These are phyloP conservation scores for Aspergillus cejpii DNA, from an alignment of 2,329 filamentous ascomycete genomes.

Conservation along the genomic window DNA sequence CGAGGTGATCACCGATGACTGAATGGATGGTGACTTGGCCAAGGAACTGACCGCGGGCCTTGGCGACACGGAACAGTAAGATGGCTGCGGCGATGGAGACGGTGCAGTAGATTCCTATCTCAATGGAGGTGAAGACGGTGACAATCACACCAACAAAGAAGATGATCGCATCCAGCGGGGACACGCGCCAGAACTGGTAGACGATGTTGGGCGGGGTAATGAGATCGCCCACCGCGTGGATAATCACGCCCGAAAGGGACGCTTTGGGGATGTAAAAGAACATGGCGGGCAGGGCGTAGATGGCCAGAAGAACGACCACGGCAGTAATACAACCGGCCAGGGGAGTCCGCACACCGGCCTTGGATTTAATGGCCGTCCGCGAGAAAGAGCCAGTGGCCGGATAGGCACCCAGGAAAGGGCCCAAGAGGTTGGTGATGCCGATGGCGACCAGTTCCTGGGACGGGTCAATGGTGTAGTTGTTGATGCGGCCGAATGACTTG, in stretches of 20 bases:
- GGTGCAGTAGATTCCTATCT: constrained; percentile 86
- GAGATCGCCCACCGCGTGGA: constrained; percentile 88
- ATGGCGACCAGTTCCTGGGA: constrained; percentile 96
- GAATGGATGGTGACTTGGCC: constrained; percentile 79
- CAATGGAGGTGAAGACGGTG: constrained; percentile 80
- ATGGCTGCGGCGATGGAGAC: constrained; percentile 69
- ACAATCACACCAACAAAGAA: constrained; percentile 91
- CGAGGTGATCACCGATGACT: constrained; percentile 66
- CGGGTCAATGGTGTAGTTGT: constrained; percentile 92
- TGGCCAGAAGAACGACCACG: constrained; percentile 74
- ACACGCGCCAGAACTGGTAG: constrained; percentile 92
- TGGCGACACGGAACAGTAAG: constrained; percentile 74
- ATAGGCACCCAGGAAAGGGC: constrained; percentile 86
- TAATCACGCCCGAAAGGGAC: constrained; percentile 78
- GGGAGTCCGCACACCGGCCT: constrained; percentile 87
- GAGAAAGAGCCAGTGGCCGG: constrained; percentile 94
- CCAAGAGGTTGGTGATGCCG: constrained; percentile 80
- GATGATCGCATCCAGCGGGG: constrained; percentile 80
- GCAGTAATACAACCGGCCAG: constrained; percentile 86
- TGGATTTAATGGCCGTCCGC: constrained; percentile 92
- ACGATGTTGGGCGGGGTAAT: constrained; percentile 86
- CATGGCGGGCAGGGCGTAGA: constrained; percentile 78
- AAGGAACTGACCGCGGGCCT: constrained; percentile 75
- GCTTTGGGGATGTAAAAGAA: constrained; percentile 92
- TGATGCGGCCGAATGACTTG: constrained; percentile 91